phyloP scores from a whole-genome alignment of 2,329 filamentous ascomycete species.

The Aspergillus ustus region DNA sequence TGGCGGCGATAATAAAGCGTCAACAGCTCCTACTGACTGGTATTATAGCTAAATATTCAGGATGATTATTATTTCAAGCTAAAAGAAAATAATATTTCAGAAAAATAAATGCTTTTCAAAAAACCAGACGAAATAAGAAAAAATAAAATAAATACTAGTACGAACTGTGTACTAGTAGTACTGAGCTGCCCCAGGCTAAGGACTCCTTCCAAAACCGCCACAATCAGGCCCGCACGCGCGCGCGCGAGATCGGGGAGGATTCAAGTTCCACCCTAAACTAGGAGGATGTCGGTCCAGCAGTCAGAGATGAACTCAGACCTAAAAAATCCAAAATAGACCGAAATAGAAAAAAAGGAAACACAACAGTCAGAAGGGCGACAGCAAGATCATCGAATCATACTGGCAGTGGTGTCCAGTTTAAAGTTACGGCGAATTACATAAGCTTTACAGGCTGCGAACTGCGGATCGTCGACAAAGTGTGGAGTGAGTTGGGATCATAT shows the following conservation, averaged over 20 bases:
- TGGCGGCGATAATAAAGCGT: slow-evolving; percentile 24
- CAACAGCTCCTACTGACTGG: slow-evolving; percentile 14
- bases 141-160: slow-evolving; percentile 19
- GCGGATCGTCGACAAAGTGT: slow-evolving; percentile 35
- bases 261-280: slow-evolving; percentile 24
- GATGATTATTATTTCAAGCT: slow-evolving; percentile 6
- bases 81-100: slow-evolving; percentile 13
- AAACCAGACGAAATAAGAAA: slow-evolving; percentile 17
- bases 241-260: slow-evolving; percentile 24
- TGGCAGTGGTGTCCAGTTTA: slow-evolving; percentile 25
- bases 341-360: slow-evolving; percentile 21
- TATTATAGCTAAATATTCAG: slow-evolving; percentile 11
- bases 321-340: slow-evolving; percentile 20
- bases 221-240: slow-evolving; percentile 29
- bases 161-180: slow-evolving; percentile 18
- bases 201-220: slow-evolving; percentile 26
- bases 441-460: slow-evolving; percentile 36
- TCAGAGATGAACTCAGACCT: slow-evolving; percentile 28
- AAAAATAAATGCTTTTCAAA: slow-evolving; percentile 7
- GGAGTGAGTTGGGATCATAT: slow-evolving; percentile 34
- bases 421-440: slow-evolving; percentile 38
- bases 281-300: slow-evolving; percentile 20
- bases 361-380: slow-evolving; percentile 17
- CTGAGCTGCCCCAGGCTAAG: slow-evolving; percentile 11
- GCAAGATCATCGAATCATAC: slow-evolving; percentile 28